A percentile compares a stretch with the other conserved stretches of the same genome.
These are phyloP conservation scores for Carex myosuroides DNA, from an alignment of 176 grass and related monocot genomes.

Conservation along the genomic window DNA sequence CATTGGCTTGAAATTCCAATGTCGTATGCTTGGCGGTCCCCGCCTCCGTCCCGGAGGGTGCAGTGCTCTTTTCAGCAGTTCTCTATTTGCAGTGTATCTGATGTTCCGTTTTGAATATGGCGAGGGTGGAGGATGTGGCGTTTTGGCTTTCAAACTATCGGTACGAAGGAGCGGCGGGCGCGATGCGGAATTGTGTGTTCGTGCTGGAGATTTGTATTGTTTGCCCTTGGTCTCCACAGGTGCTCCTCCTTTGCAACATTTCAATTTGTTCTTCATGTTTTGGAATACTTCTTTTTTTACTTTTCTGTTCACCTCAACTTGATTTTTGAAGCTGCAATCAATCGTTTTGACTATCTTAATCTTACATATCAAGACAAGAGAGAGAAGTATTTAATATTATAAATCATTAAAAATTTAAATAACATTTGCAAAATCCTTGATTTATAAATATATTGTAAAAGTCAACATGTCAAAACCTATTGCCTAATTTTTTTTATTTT, in stretches of 20 bases:
- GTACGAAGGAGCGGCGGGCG: background rate
- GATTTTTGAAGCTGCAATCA: conserved; percentile 17
- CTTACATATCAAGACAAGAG: background rate
- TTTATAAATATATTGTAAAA: background rate
- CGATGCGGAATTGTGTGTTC: background rate
- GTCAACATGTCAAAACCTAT: background rate
- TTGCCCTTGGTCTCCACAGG: background rate
- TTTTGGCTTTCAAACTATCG: background rate
- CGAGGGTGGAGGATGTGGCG: background rate
- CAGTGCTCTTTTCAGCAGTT: conserved; percentile 26
- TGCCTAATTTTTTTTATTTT: background rate
- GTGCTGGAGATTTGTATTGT: background rate
- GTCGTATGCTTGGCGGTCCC: background rate
- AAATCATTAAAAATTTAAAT: background rate
- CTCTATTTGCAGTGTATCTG: conserved; percentile 5
- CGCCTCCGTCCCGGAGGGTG: conserved; percentile 18
- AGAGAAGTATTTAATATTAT: background rate
- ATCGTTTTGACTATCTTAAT: background rate
- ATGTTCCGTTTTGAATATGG: background rate
- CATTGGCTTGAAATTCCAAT: conserved; percentile 12
- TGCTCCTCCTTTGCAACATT: background rate
- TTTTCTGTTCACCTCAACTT: background rate
- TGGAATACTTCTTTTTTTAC: background rate
- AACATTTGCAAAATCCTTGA: background rate
- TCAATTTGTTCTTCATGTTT: background rate